A percentile compares a stretch with the other conserved stretches of the same genome.
Evolutionary conservation across 345 rosid species (phyloP).

Genomic region (Diplotaxis tenuifolia): DNA sequence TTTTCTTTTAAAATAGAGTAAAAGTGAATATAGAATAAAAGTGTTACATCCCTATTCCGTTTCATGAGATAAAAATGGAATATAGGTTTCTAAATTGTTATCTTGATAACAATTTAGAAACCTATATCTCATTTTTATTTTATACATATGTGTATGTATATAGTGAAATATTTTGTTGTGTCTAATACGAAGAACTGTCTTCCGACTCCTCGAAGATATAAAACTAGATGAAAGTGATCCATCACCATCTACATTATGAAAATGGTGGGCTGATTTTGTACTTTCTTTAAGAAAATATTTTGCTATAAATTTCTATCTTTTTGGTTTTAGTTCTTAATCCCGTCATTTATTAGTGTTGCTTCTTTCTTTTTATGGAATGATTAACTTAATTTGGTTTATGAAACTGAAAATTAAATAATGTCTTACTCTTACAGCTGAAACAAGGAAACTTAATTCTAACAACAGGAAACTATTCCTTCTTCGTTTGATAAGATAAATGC

Average conservation of each 20-base stretch:
- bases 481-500: too few species aligned
- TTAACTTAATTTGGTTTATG: background rate
- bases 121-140: conserved; percentile 1
- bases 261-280: conserved; percentile 15
- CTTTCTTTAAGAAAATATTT: background rate
- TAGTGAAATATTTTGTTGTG: background rate
- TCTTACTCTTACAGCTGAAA: background rate
- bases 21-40: too few species aligned
- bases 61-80: too few species aligned
- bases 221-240: conserved; percentile 21
- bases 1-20: too few species aligned
- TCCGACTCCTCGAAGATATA: background rate
- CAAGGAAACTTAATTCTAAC: background rate
- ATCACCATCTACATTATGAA: conserved; percentile 16
- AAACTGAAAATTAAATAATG: background rate
- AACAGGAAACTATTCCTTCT: background rate
- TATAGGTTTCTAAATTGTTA: too few species aligned
- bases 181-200: background rate
- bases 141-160: too few species aligned
- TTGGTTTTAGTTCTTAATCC: background rate
- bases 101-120: conserved; percentile 19
- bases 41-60: too few species aligned
- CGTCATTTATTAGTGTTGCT: background rate
- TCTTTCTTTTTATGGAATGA: background rate
- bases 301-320: background rate